Evolutionary conservation across 2,329 filamentous ascomycete genomes (phyloP), one percentile per base, ranked within the genome.

Genomic region (Venturia pyrina): DNA sequence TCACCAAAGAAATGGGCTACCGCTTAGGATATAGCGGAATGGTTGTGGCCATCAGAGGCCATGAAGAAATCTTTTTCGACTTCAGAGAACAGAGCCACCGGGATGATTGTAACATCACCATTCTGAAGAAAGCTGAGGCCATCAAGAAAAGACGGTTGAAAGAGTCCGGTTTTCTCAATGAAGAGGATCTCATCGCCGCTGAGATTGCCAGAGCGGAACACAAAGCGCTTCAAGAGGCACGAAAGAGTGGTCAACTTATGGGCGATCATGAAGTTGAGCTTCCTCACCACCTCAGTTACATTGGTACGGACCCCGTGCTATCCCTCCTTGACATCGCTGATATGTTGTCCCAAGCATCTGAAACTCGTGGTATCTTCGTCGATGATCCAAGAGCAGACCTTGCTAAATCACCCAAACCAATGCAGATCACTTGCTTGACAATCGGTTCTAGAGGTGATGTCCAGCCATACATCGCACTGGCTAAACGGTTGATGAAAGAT

Each of bases 1-100:
- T 92, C 7, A 88, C 93, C 71, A 97, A 96, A 77, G 93, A 97
- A 75, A 62, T 32, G 28, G 93, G 95, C 0, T 98, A 97, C 73
- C 86, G 93, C 0, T 90, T 96, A 71, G 91, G 92, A 7, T 97
- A 96, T 71, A 89, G 91, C 24, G 95, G 93, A 5, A 83, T 99
- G 50, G 91, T 96, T 0, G 81, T 98, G n/a, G 89, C 96, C 5
- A 96, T 99, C 69, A 87, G 89, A 64, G 95, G 93, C 0, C 91
- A 97, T 68, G 95, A 98, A 74, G 95, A 98, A 76, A 79, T 99
- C 0, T 98, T 98, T 76, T 98, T 99, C 72, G 93, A 99, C 74
- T 98, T 98, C 73, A 84, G 85, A 64, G 84, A 87, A 61, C 80
- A 84, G 1, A 92, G 92, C 43, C 82, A 88, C 66, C 87, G 95